These are phyloP conservation scores for Piper longum DNA, from an alignment of 164 flowering plant species.

Conservation along the genomic window DNA sequence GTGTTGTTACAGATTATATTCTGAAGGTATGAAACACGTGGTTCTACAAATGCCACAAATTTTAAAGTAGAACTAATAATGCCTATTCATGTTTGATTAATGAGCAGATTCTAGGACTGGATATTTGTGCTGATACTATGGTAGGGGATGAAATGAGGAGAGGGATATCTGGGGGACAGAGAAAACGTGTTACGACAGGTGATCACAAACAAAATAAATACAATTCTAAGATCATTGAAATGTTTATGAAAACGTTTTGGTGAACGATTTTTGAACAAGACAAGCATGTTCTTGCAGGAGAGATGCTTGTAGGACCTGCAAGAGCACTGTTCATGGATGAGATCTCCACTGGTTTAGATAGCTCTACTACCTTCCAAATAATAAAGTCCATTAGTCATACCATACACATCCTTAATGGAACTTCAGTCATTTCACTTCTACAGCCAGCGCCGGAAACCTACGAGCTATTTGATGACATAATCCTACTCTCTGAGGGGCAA, in stretches of 20 bases:
- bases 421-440: conserved; percentile 33
- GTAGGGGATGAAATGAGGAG: conserved; percentile 54
- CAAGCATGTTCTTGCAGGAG: conserved; percentile 16
- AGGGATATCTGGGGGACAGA: conserved; percentile 59
- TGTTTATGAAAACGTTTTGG: no score
- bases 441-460: conserved; percentile 54
- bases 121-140: conserved; percentile 34
- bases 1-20: conserved; percentile 57
- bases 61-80: no score
- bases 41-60: background rate
- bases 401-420: conserved; percentile 26
- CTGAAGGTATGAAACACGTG: conserved; percentile 28
- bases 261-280: no score
- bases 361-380: conserved; percentile 40
- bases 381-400: conserved; percentile 33
- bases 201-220: conserved; percentile 4
- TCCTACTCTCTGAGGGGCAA: conserved; percentile 40
- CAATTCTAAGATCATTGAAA: background rate
- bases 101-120: conserved; percentile 40
- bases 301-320: conserved; percentile 47
- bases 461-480: conserved; percentile 41
- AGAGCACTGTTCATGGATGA: conserved; percentile 52
- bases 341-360: conserved; percentile 46
- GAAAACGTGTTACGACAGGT: conserved; percentile 45
- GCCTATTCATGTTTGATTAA: background rate